Conservation (phyloP, 768 basidiomycete species). For the Auricularia auricula-judae region DNA sequence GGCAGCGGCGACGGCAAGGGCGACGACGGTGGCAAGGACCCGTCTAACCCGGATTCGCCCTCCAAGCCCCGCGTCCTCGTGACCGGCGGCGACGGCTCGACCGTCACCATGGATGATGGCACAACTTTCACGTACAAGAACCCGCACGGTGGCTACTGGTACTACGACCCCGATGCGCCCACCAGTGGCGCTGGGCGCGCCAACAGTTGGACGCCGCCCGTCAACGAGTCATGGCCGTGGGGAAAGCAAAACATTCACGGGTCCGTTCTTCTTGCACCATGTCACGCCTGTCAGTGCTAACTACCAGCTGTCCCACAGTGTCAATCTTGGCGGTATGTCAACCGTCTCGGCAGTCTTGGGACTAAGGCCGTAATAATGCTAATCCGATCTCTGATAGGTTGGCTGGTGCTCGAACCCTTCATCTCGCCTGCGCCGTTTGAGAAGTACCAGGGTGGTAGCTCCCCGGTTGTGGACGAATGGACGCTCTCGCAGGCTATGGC, state of each 20-base stretch:
- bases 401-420: slow-evolving; percentile 72
- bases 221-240: slow-evolving; percentile 68
- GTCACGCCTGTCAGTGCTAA: not conserved
- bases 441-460: slow-evolving; percentile 32
- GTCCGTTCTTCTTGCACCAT: slow-evolving; percentile 23
- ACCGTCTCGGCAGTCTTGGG: not conserved
- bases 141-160: slow-evolving; percentile 63
- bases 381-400: slow-evolving; percentile 40
- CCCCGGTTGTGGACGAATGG: slow-evolving; percentile 48
- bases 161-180: slow-evolving; percentile 58
- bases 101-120: slow-evolving; percentile 54
- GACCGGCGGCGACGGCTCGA: slow-evolving; percentile 61
- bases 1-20: not conserved
- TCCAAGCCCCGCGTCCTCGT: slow-evolving; percentile 19
- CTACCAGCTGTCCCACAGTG: not conserved
- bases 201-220: slow-evolving; percentile 70
- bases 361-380: not conserved
- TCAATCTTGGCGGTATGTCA: slow-evolving; percentile 5
- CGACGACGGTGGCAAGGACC: not conserved
- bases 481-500: slow-evolving; percentile 57
- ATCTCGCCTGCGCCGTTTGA: slow-evolving; percentile 56
- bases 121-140: slow-evolving; percentile 68
- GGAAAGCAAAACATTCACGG: slow-evolving; percentile 50
- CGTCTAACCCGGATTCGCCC: not conserved
- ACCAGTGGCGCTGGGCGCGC: slow-evolving; percentile 54